Evolutionary conservation across 2,329 filamentous ascomycete genomes (phyloP).

Genomic region (Dactylellina parvicollis): DNA sequence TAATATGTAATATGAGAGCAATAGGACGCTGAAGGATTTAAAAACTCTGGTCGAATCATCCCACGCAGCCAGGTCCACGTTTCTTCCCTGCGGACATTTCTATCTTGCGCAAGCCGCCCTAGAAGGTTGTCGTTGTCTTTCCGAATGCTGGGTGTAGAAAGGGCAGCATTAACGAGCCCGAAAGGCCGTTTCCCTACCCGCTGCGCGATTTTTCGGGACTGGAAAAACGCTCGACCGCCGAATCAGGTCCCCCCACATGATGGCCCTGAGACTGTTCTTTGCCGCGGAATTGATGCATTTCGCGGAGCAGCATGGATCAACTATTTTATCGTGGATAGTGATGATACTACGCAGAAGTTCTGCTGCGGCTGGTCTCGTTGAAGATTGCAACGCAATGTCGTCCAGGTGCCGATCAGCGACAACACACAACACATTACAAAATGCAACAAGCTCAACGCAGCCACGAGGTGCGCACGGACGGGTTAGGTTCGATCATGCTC

Average conservation of each 20-base stretch:
- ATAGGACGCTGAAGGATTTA: neutral
- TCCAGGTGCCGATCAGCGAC: slow-evolving; percentile 1
- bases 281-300: neutral
- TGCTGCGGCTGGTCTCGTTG: neutral
- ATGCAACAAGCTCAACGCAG: slow-evolving; percentile 4
- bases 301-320: no score
- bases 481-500: neutral
- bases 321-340: no score
- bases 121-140: slow-evolving; percentile 31
- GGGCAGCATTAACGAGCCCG: slow-evolving; percentile 38
- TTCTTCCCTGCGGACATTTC: slow-evolving; percentile 26
- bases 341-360: no score
- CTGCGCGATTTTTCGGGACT: slow-evolving; percentile 43
- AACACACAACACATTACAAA: slow-evolving; percentile 28
- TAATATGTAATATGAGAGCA: neutral
- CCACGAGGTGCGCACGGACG: neutral
- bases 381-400: slow-evolving; percentile 35
- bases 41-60: slow-evolving; percentile 47
- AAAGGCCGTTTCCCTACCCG: slow-evolving; percentile 1
- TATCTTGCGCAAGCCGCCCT: slow-evolving; percentile 3
- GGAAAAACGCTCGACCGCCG: slow-evolving; percentile 7
- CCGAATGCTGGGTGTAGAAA: slow-evolving; percentile 52
- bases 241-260: neutral
- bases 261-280: neutral
- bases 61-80: slow-evolving; percentile 50